A percentile compares a stretch with the other conserved stretches of the same genome.
Evolutionary conservation across 768 basidiomycete genomes (phyloP).

Genomic region (Udeniomyces megalosporus): DNA sequence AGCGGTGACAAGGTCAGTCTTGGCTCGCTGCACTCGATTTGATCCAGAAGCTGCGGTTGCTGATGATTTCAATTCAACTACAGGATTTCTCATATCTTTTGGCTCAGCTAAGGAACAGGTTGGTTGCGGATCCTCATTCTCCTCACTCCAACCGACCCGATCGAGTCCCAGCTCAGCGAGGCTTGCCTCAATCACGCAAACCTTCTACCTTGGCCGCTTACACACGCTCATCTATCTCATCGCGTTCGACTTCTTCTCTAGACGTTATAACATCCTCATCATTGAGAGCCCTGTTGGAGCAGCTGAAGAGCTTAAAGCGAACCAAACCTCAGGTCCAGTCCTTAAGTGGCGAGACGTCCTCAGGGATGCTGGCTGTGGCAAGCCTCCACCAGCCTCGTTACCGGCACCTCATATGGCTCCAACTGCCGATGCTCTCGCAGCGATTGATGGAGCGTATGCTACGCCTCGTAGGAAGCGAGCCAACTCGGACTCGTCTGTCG

Average conservation of each 20-base stretch:
- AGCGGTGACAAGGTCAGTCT: background rate
- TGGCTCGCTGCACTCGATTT: background rate
- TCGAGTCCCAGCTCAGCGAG: too few species aligned
- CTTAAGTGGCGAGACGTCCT: background rate
- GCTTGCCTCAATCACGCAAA: too few species aligned
- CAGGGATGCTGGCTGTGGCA: background rate
- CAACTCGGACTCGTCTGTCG: background rate
- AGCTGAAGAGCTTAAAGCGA: conserved; percentile 10
- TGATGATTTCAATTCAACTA: background rate
- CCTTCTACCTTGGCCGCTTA: too few species aligned
- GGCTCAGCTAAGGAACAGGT: conserved; percentile 2
- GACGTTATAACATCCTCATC: background rate
- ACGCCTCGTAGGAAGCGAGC: background rate
- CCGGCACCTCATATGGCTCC: background rate
- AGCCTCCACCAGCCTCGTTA: background rate
- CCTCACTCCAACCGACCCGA: too few species aligned
- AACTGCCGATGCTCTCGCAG: background rate
- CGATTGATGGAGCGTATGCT: background rate
- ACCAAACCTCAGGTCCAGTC: background rate
- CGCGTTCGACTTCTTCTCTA: too few species aligned
- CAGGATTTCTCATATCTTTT: conserved; percentile 7
- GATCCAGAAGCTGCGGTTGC: background rate
- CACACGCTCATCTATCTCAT: too few species aligned
- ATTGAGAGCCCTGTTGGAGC: background rate
- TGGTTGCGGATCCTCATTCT: too few species aligned